Percentiles rank a stretch among this genome's conserved stretches.
Conservation (phyloP, 495 filamentous ascomycete genomes). For the Hamigera avellanea region DNA sequence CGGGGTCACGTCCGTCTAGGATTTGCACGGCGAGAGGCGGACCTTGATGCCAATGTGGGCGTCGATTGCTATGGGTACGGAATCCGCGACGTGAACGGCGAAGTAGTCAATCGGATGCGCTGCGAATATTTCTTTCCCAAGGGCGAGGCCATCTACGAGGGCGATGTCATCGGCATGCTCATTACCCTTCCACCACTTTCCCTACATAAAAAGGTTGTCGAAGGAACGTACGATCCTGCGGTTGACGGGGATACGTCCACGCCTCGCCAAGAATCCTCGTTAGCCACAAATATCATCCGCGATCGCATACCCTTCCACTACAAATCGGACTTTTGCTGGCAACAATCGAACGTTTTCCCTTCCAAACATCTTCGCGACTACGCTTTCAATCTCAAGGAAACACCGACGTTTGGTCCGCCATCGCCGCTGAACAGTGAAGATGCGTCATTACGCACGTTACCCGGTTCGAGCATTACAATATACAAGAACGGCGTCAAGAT, state of each 20-base stretch:
- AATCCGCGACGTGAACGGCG: constrained; percentile 75
- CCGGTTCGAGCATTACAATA: constrained; percentile 72
- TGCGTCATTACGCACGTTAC: constrained; percentile 67
- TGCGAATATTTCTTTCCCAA: constrained; percentile 76
- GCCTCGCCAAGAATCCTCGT: constrained; percentile 8
- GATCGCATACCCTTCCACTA: constrained; percentile 91
- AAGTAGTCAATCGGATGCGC: constrained; percentile 88
- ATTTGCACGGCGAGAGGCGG: constrained; percentile 81
- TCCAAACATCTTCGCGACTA: constrained; percentile 80
- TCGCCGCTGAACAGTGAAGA: constrained; percentile 54
- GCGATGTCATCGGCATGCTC: constrained; percentile 90
- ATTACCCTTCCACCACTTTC: constrained; percentile 78
- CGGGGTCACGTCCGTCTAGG: constrained; percentile 80
- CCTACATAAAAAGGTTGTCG: constrained; percentile 78
- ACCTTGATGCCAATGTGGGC: constrained; percentile 83
- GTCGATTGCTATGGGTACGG: constrained; percentile 97
- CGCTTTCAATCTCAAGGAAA: constrained; percentile 37
- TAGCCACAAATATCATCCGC: constrained; percentile 67
- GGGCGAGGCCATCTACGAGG: constrained; percentile 59
- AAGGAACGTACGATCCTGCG: constrained; percentile 75
- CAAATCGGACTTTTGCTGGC: constrained; percentile 87
- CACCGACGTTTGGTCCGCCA: constrained; percentile 39
- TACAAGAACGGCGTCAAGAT: constrained; percentile 85
- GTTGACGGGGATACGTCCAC: constrained; percentile 39
- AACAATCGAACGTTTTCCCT: constrained; percentile 82